A percentile compares a stretch with the other conserved stretches of the same genome.
Evolutionary conservation across 2,329 filamentous ascomycete species (phyloP).

Genomic region (Cryoendolithus antarcticus): DNA sequence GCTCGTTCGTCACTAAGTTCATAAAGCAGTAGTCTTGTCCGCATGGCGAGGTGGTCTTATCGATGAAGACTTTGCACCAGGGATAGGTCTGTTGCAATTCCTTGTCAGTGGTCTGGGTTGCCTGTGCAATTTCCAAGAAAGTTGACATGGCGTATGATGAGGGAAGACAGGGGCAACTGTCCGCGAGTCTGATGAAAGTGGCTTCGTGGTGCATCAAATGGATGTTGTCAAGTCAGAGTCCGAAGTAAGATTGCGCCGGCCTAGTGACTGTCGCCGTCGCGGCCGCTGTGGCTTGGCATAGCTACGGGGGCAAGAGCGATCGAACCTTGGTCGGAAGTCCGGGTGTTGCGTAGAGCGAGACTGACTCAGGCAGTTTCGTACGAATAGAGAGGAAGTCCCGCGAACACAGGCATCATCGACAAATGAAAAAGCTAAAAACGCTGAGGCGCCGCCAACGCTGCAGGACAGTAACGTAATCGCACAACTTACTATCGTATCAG

Average conservation of each 20-base stretch:
- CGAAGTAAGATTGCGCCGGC: too few species aligned
- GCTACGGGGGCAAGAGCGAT: too few species aligned
- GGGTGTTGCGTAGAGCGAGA: too few species aligned
- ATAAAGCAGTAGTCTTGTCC: slow-evolving; percentile 16
- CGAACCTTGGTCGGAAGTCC: too few species aligned
- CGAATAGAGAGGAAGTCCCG: not conserved
- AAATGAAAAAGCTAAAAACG: not conserved
- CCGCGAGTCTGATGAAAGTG: not conserved
- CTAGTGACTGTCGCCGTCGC: too few species aligned
- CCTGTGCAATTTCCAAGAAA: not conserved
- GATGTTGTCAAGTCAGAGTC: not conserved
- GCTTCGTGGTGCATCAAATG: not conserved
- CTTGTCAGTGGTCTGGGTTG: not conserved
- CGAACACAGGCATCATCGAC: not conserved
- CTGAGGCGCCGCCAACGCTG: too few species aligned
- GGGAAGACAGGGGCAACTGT: not conserved
- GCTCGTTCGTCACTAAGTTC: slow-evolving; percentile 16
- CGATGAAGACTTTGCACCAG: slow-evolving; percentile 13
- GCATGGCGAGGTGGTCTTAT: not conserved
- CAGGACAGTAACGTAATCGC: slow-evolving; percentile 1
- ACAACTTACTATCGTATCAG: slow-evolving; percentile 6
- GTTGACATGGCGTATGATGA: not conserved
- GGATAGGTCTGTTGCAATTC: slow-evolving; percentile 1
- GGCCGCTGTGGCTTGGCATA: too few species aligned
- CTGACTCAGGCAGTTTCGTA: too few species aligned